These are phyloP conservation scores for Euptelea pleiosperma DNA, from an alignment of 164 flowering plant species.

Conservation along the genomic window DNA sequence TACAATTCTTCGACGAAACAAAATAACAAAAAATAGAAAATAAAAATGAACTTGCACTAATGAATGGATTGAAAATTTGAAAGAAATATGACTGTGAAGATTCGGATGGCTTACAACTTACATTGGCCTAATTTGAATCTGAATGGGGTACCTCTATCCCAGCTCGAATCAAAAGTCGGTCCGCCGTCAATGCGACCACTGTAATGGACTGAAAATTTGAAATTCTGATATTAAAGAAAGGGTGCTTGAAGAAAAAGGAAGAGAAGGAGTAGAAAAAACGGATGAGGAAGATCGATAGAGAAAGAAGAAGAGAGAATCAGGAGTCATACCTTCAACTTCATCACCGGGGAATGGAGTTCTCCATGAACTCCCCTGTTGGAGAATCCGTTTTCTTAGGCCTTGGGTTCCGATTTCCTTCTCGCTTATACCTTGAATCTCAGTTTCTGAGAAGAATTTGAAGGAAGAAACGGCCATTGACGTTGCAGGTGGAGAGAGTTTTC, in stretches of 20 bases:
- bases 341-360: slow-evolving; percentile 56
- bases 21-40: background rate
- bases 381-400: slow-evolving; percentile 41
- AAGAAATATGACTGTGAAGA: background rate
- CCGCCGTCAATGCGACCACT: slow-evolving; percentile 43
- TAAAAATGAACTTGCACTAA: background rate
- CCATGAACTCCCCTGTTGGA: slow-evolving; percentile 46
- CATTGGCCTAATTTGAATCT: slow-evolving; percentile 56
- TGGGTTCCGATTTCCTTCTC: slow-evolving; percentile 33
- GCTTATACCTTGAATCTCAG: background rate
- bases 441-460: slow-evolving; percentile 10
- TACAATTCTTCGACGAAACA: background rate
- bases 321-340: slow-evolving; percentile 51
- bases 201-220: slow-evolving; percentile 44
- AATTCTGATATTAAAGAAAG: background rate
- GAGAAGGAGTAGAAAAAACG: background rate
- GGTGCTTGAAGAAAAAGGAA: background rate
- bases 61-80: background rate
- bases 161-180: slow-evolving; percentile 34
- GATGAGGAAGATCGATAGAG: background rate
- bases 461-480: slow-evolving; percentile 18
- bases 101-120: slow-evolving; percentile 13
- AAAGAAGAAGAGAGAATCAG: background rate
- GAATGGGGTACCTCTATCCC: slow-evolving; percentile 40
- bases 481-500: slow-evolving; percentile 1